Conservation (phyloP, 1,139 yeast species). For the Pichia terricola region DNA sequence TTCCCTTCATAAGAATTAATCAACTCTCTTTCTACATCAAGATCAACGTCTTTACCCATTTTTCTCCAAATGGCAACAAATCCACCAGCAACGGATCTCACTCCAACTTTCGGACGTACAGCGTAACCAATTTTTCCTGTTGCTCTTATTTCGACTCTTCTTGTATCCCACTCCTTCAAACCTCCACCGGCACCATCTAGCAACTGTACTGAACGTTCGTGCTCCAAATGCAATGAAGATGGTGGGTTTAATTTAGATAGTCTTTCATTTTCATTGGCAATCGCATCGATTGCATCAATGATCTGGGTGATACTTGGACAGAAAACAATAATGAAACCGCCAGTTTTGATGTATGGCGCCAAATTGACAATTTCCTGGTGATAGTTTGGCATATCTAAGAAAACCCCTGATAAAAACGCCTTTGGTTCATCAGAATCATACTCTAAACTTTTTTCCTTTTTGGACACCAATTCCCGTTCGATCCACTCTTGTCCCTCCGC, state of each 20-base stretch:
- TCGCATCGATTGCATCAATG: slow-evolving; percentile 26
- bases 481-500: slow-evolving; percentile 17
- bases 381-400: slow-evolving; percentile 37
- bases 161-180: slow-evolving; percentile 33
- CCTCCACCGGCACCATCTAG: slow-evolving; percentile 40
- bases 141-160: slow-evolving; percentile 29
- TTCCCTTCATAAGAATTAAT: slow-evolving; percentile 7
- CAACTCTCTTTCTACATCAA: slow-evolving; percentile 8
- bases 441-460: not conserved
- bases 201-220: slow-evolving; percentile 31
- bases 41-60: slow-evolving; percentile 10
- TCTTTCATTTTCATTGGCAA: slow-evolving; percentile 18
- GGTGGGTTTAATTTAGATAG: slow-evolving; percentile 2
- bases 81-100: slow-evolving; percentile 37
- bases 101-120: slow-evolving; percentile 39
- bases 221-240: slow-evolving; percentile 9
- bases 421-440: slow-evolving; percentile 11
- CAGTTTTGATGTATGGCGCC: slow-evolving; percentile 27
- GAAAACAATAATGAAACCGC: slow-evolving; percentile 34
- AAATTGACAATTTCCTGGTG: slow-evolving; percentile 26
- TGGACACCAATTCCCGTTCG: slow-evolving; percentile 6
- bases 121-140: slow-evolving; percentile 32
- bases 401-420: slow-evolving; percentile 32
- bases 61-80: slow-evolving; percentile 31
- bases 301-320: slow-evolving; percentile 40